These are phyloP conservation scores for Yarrowia phangngaensis DNA, from an alignment of 805 yeast species.

Conservation along the genomic window DNA sequence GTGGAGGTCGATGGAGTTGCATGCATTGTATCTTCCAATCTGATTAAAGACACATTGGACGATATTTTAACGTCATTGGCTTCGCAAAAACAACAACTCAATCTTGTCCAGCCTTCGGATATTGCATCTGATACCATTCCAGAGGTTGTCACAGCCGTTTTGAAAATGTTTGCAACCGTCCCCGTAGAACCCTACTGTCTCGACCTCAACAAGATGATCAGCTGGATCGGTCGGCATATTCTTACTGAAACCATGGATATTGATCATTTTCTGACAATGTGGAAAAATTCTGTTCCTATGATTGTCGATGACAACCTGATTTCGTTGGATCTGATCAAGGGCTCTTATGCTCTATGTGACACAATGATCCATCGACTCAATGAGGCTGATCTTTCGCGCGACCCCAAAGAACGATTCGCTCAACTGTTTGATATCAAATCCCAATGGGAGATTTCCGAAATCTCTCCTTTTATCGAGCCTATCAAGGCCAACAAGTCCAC, in stretches of 20 bases:
- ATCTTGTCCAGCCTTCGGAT: slow-evolving; percentile 27
- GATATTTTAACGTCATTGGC: slow-evolving; percentile 34
- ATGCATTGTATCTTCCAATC: slow-evolving; percentile 37
- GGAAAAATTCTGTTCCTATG: slow-evolving; percentile 36
- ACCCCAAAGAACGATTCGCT: slow-evolving; percentile 49
- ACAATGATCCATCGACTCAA: slow-evolving; percentile 52
- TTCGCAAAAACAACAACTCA: slow-evolving; percentile 2
- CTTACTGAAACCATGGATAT: slow-evolving; percentile 40
- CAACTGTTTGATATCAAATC: slow-evolving; percentile 52
- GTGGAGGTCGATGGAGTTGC: slow-evolving; percentile 49
- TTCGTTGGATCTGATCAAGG: slow-evolving; percentile 52
- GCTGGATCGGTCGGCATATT: slow-evolving; percentile 62
- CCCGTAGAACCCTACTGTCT: slow-evolving; percentile 39
- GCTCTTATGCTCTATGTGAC: slow-evolving; percentile 48
- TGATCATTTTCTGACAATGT: slow-evolving; percentile 44
- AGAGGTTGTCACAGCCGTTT: slow-evolving; percentile 49
- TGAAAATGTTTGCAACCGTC: slow-evolving; percentile 46
- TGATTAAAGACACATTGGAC: slow-evolving; percentile 33
- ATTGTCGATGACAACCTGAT: slow-evolving; percentile 57
- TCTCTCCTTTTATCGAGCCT: slow-evolving; percentile 60
- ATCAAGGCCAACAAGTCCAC: slow-evolving; percentile 50
- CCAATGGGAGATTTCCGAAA: slow-evolving; percentile 59
- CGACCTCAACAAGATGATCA: slow-evolving; percentile 46
- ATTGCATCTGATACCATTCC: slow-evolving; percentile 41
- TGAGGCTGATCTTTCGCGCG: slow-evolving; percentile 46